phyloP scores from a whole-genome alignment of 192 early-diverging fungal genomes.

The Coemansia sp. region DNA sequence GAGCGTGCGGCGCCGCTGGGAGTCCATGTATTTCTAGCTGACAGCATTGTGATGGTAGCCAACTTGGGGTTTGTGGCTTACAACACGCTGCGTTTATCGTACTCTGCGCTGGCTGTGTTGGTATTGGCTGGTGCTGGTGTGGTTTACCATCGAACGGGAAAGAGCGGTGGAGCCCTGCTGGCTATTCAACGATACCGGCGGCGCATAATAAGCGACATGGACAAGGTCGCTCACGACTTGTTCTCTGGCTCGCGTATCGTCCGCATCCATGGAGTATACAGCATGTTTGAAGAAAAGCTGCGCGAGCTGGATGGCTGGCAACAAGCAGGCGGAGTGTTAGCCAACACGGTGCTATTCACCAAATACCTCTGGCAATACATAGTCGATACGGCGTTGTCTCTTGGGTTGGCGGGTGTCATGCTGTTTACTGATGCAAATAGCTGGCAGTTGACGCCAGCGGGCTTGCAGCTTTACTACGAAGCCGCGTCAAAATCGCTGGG shows the following conservation, averaged over 20 bases:
- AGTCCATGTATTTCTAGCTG: conserved; percentile 11
- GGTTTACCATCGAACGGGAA: background rate
- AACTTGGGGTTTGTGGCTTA: conserved; percentile 10
- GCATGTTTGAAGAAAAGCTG: conserved; percentile 6
- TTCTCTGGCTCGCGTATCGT: conserved; percentile 32
- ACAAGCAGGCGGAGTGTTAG: conserved; percentile 9
- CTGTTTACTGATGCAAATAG: background rate
- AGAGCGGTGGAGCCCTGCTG: background rate
- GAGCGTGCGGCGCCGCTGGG: conserved; percentile 21
- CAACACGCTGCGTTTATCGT: conserved; percentile 15
- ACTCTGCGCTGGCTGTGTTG: conserved; percentile 6
- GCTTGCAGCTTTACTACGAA: conserved; percentile 22
- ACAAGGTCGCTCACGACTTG: background rate
- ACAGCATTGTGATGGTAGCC: background rate
- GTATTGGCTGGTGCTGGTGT: background rate
- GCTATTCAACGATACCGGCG: conserved; percentile 3
- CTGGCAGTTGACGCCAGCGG: background rate
- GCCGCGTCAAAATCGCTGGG: conserved; percentile 10
- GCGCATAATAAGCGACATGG: background rate
- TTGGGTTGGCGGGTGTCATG: conserved; percentile 12
- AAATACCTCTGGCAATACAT: background rate
- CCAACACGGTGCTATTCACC: conserved; percentile 8
- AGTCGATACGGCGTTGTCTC: conserved; percentile 9
- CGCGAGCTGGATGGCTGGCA: background rate
- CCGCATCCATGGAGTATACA: conserved; percentile 17